Conservation (phyloP, 148 eudicot species). For the Mesembryanthemum crystallinum region DNA sequence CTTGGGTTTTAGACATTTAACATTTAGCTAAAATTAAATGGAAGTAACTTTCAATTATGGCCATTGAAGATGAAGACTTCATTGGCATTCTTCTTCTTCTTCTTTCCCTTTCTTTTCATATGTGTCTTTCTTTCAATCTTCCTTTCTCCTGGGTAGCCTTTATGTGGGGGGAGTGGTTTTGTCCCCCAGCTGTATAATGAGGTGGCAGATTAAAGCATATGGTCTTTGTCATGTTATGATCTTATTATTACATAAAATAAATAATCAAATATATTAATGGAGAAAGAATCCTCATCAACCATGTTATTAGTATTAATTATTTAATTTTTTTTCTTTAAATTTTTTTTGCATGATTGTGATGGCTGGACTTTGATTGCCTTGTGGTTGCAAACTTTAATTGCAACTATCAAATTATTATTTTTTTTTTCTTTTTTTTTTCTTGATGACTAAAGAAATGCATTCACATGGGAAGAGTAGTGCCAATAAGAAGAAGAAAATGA, state of each 20-base stretch:
- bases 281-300: slow-evolving; percentile 21
- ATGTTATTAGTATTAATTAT: not conserved
- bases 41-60: too few relatives aligned
- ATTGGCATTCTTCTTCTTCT: not conserved
- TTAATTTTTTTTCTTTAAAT: not conserved
- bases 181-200: slow-evolving; percentile 24
- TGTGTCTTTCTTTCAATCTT: not conserved
- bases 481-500: not conserved
- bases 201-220: slow-evolving; percentile 33
- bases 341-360: slow-evolving; percentile 14
- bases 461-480: slow-evolving; percentile 25
- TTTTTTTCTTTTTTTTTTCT: not conserved
- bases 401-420: slow-evolving; percentile 1
- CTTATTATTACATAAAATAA: not conserved
- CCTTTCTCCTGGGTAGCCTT: not conserved
- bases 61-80: too few relatives aligned
- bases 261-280: not conserved
- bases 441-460: not conserved
- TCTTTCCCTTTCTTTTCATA: not conserved
- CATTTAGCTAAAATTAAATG: too few relatives aligned
- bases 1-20: too few relatives aligned
- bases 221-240: slow-evolving; percentile 11
- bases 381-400: slow-evolving; percentile 4
- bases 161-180: slow-evolving; percentile 9
- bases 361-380: slow-evolving; percentile 25